Evolutionary conservation across 2,329 filamentous ascomycete species (phyloP).

Genomic region (Colletotrichum siamense): DNA sequence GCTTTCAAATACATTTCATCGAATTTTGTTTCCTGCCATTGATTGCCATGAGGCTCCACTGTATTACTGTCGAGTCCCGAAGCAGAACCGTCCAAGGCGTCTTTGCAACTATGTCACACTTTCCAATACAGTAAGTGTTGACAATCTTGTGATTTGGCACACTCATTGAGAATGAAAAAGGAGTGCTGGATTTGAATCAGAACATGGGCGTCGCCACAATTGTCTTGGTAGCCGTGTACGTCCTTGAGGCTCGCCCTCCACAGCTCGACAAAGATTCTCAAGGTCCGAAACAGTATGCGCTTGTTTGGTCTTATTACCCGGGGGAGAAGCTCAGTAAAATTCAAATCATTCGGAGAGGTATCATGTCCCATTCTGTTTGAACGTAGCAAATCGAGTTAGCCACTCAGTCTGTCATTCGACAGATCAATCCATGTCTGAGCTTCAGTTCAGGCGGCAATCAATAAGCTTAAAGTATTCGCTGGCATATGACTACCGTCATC

Average conservation of each 20-base stretch:
- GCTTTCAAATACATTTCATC: background rate
- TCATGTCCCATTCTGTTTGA: background rate
- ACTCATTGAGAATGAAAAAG: background rate
- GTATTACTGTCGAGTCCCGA: background rate
- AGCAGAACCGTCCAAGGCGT: background rate
- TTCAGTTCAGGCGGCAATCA: background rate
- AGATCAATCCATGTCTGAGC: background rate
- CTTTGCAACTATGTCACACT: background rate
- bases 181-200: accelerated
- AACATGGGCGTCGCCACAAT: background rate
- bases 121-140: background rate
- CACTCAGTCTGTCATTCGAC: background rate
- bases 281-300: background rate
- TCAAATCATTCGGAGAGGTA: background rate
- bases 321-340: background rate
- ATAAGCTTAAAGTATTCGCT: background rate
- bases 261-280: background rate
- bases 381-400: background rate
- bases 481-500: background rate
- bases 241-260: background rate
- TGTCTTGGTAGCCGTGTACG: background rate
- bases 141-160: accelerated
- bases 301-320: accelerated
- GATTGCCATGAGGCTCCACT: too few species aligned
- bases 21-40: background rate